These are phyloP conservation scores for Crithidia thermophila DNA, from an alignment of 208 protist genomes.

Conservation along the genomic window DNA sequence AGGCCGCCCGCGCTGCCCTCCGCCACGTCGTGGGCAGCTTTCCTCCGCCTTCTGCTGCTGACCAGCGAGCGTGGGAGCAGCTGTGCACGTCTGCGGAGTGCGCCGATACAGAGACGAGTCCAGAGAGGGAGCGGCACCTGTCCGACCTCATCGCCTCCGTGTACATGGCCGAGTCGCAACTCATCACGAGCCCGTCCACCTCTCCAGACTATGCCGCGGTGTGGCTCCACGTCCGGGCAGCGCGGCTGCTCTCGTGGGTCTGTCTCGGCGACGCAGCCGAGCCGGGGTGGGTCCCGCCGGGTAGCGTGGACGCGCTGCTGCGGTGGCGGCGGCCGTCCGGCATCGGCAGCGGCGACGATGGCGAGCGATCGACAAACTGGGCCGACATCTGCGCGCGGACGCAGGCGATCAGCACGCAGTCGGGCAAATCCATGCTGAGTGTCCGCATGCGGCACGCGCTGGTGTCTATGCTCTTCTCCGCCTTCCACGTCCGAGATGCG, in stretches of 20 bases:
- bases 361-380: conserved; percentile 13
- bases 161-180: conserved; percentile 43
- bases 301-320: conserved; percentile 9
- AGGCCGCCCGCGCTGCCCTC: conserved; percentile 5
- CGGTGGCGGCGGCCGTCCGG: conserved; percentile 12
- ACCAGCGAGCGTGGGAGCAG: conserved; percentile 17
- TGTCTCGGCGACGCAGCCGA: conserved; percentile 19
- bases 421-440: conserved; percentile 51
- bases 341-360: background rate
- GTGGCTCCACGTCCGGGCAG: conserved; percentile 64
- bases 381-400: conserved; percentile 40
- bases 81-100: background rate
- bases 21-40: conserved; percentile 2
- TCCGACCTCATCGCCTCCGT: conserved; percentile 18
- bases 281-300: conserved; percentile 1
- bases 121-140: background rate
- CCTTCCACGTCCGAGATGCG: conserved; percentile 59
- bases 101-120: background rate
- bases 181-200: conserved; percentile 27
- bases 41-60: conserved; percentile 2
- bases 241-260: conserved; percentile 60
- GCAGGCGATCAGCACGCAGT: conserved; percentile 39
- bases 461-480: conserved; percentile 66
- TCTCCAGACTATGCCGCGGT: conserved; percentile 32
- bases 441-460: conserved; percentile 52